A percentile compares a stretch with the other conserved stretches of the same genome.
Evolutionary conservation across 2,329 filamentous ascomycete genomes (phyloP).

Genomic region (Cercospora canescens): DNA sequence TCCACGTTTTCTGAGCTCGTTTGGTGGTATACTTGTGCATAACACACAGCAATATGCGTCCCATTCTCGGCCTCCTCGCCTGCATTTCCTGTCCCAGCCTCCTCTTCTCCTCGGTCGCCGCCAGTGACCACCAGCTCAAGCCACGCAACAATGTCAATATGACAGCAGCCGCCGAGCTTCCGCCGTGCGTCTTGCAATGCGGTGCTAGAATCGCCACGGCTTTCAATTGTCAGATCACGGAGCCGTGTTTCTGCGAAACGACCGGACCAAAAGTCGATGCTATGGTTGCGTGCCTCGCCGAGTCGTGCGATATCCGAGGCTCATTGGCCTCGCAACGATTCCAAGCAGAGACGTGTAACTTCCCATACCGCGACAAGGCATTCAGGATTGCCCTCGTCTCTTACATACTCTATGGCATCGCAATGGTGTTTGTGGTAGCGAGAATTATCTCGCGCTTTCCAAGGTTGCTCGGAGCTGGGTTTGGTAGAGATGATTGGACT

Average conservation of each 20-base stretch:
- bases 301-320: neutral
- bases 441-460: slow-evolving; percentile 6
- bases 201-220: neutral
- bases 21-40: neutral
- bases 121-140: neutral
- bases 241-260: slow-evolving; percentile 3
- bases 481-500: slow-evolving; percentile 5
- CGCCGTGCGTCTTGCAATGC: neutral
- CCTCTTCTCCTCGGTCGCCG: neutral
- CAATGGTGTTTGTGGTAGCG: slow-evolving; percentile 7
- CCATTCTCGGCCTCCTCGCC: neutral
- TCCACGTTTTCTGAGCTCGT: neutral
- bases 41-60: neutral
- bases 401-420: slow-evolving; percentile 8
- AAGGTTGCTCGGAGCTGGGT: slow-evolving; percentile 3
- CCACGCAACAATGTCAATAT: neutral
- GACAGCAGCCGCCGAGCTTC: neutral
- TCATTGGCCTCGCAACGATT: slow-evolving; percentile 2
- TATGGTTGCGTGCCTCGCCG: neutral
- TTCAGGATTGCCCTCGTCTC: neutral
- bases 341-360: neutral
- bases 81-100: neutral
- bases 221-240: neutral
- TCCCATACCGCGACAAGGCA: neutral
- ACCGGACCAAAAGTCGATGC: slow-evolving; percentile 2